Evolutionary conservation across 208 protist genomes (phyloP), one percentile per base, ranked within the genome.

Genomic region (Tritrichomonas musculus): DNA sequence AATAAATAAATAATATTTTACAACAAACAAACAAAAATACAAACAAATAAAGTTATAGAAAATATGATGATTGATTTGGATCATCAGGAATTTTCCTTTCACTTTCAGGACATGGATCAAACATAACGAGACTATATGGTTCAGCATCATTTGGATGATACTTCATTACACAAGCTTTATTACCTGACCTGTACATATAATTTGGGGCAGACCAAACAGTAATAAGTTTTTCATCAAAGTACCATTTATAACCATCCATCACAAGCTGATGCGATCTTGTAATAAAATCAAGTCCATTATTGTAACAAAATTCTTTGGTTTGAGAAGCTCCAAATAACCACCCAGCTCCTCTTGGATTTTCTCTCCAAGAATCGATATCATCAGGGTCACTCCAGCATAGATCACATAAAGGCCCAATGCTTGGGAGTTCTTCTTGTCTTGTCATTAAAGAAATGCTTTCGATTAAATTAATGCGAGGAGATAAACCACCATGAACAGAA

Each of bases 281-380:
- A 93, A 99, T 98, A 57, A 99, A 97, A 72, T 98, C 96, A 94
- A 99, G 94, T 44, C 96, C 96, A 96, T 99, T 99, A 30, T 95
- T 97, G 66, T 95, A 93, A 94, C 98, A 98, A 95, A 99, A 99
- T 69, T 96, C 94, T 82, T 88, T 47, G 13, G 99, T 97, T 0
- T 99, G 97, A 94, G 99, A 97, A 49, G 96, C 97, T 80, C 99
- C 99, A 96, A 99, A 99, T 44, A 99, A 96, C 93, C 98, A 99
- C 9, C 99, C 99, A 39, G 99, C 99, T 60, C 99, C 99, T 75
- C 99, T 96, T 49, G 98, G 98, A 66, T 96, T 97, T 44, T 97
- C 93, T 33, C 95, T 94, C 97, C 97, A 98, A 8, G 94, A 94
- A 44, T 98, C 96, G 60, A 98, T 96, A 17, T 92, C 82, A 53